Evolutionary conservation across 768 basidiomycete species (phyloP).

Genomic region (Leccinum disarticulatum): DNA sequence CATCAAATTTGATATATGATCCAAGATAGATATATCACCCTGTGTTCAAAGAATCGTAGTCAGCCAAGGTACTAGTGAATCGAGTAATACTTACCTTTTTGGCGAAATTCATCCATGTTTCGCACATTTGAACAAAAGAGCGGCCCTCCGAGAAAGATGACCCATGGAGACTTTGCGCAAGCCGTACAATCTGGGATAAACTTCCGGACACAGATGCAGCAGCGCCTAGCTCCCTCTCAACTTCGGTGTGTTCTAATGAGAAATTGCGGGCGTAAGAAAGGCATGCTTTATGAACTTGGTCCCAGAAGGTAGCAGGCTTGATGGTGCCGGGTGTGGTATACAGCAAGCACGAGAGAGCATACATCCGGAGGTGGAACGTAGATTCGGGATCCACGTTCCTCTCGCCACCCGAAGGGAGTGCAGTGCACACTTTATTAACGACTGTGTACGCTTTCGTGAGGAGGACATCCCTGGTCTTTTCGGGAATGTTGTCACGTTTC

Average conservation of each 20-base stretch:
- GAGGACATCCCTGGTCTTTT: conserved; percentile 56
- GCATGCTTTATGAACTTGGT: conserved; percentile 57
- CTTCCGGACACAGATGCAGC: conserved; percentile 41
- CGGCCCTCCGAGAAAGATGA: conserved; percentile 47
- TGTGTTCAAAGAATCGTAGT: conserved; percentile 21
- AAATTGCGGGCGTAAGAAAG: conserved; percentile 29
- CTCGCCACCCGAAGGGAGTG: conserved; percentile 32
- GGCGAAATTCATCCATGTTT: conserved; percentile 70
- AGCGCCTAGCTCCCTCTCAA: conserved; percentile 27
- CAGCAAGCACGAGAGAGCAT: conserved; percentile 48
- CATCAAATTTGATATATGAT: conserved; percentile 47
- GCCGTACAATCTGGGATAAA: conserved; percentile 44
- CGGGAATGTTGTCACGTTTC: conserved; percentile 35
- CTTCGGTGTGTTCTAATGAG: conserved; percentile 11
- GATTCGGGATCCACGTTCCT: conserved; percentile 13
- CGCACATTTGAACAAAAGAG: conserved; percentile 63
- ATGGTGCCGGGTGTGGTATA: conserved; percentile 48
- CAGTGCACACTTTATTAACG: conserved; percentile 37
- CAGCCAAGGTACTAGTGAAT: neutral
- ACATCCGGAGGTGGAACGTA: conserved; percentile 41
- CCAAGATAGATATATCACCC: conserved; percentile 49
- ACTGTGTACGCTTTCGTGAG: conserved; percentile 60
- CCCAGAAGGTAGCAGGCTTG: conserved; percentile 64
- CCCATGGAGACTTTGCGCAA: conserved; percentile 38
- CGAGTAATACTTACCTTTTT: conserved; percentile 46